These are phyloP conservation scores for Pulicaria dysenterica DNA, from an alignment of 129 eudicot genomes.

Conservation along the genomic window DNA sequence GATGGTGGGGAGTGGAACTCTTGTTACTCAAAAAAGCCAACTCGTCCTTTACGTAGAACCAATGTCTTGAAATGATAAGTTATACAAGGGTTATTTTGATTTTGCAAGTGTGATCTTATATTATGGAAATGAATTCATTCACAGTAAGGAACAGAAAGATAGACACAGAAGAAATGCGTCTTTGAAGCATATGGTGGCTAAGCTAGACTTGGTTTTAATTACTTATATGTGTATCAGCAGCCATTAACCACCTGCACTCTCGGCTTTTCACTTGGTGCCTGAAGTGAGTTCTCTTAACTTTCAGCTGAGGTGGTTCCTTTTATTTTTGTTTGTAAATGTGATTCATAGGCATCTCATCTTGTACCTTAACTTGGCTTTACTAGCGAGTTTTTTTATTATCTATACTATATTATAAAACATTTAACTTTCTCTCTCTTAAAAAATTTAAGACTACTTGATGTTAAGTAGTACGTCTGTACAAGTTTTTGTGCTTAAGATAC, in stretches of 20 bases:
- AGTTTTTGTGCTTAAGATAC: too few relatives aligned
- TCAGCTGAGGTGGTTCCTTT: constrained; percentile 11
- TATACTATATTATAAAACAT: too few relatives aligned
- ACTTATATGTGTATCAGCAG: too few relatives aligned
- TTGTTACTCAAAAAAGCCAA: constrained; percentile 65
- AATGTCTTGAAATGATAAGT: constrained; percentile 33
- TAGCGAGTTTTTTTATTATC: constrained; percentile 6
- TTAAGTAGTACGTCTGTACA: too few relatives aligned
- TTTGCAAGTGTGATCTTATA: neutral
- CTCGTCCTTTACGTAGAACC: constrained; percentile 46
- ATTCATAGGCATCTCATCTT: neutral
- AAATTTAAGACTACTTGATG: too few relatives aligned
- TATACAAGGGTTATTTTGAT: neutral
- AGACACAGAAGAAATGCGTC: constrained; percentile 8
- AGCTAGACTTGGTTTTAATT: neutral
- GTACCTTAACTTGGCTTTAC: constrained; percentile 21
- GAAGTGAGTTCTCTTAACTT: constrained; percentile 22
- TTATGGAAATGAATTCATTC: neutral
- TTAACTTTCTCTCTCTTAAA: too few relatives aligned
- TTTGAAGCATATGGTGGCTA: constrained; percentile 8
- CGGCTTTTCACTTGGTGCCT: neutral
- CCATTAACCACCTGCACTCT: neutral
- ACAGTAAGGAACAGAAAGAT: constrained; percentile 15
- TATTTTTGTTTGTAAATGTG: constrained; percentile 17
- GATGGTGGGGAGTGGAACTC: constrained; percentile 98